Evolutionary conservation across 2,329 filamentous ascomycete species (phyloP), one percentile per base, ranked within the genome.

Genomic region (Ceratocystis variospora): DNA sequence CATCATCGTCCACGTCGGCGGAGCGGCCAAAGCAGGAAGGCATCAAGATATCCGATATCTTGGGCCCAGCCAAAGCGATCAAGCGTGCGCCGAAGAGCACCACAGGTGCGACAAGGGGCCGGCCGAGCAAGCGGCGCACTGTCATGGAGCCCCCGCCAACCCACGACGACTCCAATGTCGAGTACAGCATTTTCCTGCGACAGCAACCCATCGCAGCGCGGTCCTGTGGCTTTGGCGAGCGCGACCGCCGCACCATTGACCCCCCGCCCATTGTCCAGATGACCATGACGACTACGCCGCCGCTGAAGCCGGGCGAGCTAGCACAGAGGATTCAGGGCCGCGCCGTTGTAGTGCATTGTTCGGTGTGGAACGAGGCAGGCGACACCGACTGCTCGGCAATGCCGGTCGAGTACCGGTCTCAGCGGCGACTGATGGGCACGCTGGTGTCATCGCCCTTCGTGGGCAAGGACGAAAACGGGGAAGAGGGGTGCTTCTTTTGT

Each of bases 211-310:
- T 84, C 19, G 88, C 88, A 0, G 89, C 89, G 64, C 81, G 89
- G 70, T 89, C 88, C 53, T 94, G 89, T 71, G 89, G 89, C 0
- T 93, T 91, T 73, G 89, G 89, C 68, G 89, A 93, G 75, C 81
- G 89, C 69, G 89, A 94, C 72, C 83, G 89, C 48, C 82, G 89
- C 69, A 88, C 91, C 17, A 89, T 94, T 69, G 89, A 94, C 72
- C 89, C 89, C 50, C 89, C 89, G 1, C 89, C 89, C 15, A 93
- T 94, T 71, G 82, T 94, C 25, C 85, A 93, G 72, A 81, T 93
- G 61, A 78, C 79, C 33, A 82, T 90, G 66, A 84, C 63, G 82
- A 87, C 68, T 79, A 82, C 0, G 77, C 73, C 22, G 72, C 80
- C 31, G 79, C 82, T 10, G 75, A 78, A 50, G 81, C 84, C 63